Percentiles rank a stretch among this genome's conserved stretches.
These are phyloP conservation scores for Bolboschoenus planiculmis DNA, from an alignment of 176 grass and related monocot genomes.

Conservation along the genomic window DNA sequence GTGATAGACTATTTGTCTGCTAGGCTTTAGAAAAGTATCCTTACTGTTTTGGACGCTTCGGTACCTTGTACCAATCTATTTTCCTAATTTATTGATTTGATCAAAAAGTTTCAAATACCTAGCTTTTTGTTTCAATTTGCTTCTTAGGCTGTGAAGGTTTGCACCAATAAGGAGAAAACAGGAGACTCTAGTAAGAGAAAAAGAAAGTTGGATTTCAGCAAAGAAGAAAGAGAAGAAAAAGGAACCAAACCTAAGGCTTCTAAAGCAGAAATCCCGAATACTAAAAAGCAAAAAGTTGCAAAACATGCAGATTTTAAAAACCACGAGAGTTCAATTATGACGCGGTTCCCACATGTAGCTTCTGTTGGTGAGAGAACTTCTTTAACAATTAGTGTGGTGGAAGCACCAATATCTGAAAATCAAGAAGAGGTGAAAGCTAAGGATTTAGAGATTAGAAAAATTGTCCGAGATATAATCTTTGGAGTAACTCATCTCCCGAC, in stretches of 20 bases:
- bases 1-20: neutral
- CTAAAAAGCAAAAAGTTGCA: slow-evolving; percentile 25
- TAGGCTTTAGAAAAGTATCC: neutral
- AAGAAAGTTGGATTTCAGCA: slow-evolving; percentile 10
- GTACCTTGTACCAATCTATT: neutral
- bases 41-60: neutral
- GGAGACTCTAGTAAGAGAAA: neutral
- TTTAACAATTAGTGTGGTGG: neutral
- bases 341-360: slow-evolving; percentile 16
- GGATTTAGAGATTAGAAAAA: slow-evolving; percentile 26
- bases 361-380: slow-evolving; percentile 18
- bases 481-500: slow-evolving; percentile 30
- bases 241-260: neutral
- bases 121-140: neutral
- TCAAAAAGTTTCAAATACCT: neutral
- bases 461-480: slow-evolving; percentile 53
- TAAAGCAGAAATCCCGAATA: neutral
- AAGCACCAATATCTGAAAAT: slow-evolving; percentile 17
- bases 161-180: neutral
- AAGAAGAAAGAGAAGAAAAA: neutral
- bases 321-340: slow-evolving; percentile 7
- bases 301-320: slow-evolving; percentile 4
- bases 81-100: neutral
- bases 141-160: neutral
- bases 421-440: slow-evolving; percentile 49